Evolutionary conservation across 1,284 basidiomycete species (phyloP), one percentile per base, ranked within the genome.

Genomic region (Taiwanofungus camphoratus): DNA sequence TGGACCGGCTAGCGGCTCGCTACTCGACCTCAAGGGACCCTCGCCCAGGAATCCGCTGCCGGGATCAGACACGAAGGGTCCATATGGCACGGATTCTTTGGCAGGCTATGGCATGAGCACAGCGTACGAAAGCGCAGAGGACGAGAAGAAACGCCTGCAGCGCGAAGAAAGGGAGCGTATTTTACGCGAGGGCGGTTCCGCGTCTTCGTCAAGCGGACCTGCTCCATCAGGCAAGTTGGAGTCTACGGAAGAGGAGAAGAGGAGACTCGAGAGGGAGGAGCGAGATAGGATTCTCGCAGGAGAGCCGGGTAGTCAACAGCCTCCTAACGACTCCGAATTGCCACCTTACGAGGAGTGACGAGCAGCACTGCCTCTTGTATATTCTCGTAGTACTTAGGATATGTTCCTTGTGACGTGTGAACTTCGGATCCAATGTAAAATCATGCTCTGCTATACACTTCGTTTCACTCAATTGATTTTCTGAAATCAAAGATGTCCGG

Each of bases 161-260:
- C 51, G 66, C 32, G 66, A 67, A 48, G 66, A 69, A 44, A 52
- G 65, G 23, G 65, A 67, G 50, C 54, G 65, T 13, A 23, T 67
- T 15, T 48, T 65, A 15, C 52, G 43, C 5, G 49, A 44, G 11
- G 53, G 49, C n/a, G 44, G 41, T 7, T 15, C 35, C 4, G 49
- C 46, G 9, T 45, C 40, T 15, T 15, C 45, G 24, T 27, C 43
- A 3, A 16, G 20, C 36, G 45, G n/a, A 9, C 32, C 8, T 2
- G 8, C 40, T 15, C 30, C 41, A 19, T 30, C 54, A 29, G 52
- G 59, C 20, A 54, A 51, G 34, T 58, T 63, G 18, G 78, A 81
- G 56, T 68, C 65, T 48, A 77, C 81, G 0, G 79, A 77, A 48
- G 77, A 81, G 15, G 82, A 84, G 68, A 85, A 85, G 71, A 76